Conservation (phyloP, 2,329 filamentous ascomycete genomes). For the Teratosphaeria zuluensis region DNA sequence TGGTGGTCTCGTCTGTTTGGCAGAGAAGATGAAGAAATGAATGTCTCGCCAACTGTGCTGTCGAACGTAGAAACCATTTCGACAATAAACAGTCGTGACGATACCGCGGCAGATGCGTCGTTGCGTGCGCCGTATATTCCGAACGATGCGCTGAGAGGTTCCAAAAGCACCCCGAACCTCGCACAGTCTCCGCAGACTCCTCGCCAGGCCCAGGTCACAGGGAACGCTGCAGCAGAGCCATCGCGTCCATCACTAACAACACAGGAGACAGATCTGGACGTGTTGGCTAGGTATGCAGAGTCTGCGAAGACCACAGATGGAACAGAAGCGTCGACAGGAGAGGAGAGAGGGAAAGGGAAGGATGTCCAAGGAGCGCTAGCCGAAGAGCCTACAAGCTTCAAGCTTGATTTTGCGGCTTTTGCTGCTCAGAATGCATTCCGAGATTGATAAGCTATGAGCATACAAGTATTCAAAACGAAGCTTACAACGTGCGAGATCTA, state of each 20-base stretch:
- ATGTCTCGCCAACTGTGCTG: constrained; percentile 29
- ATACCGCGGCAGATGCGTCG: constrained; percentile 1
- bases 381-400: not conserved
- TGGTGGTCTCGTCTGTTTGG: constrained; percentile 94
- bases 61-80: not conserved
- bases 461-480: too few species aligned
- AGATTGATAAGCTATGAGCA: not conserved
- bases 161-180: constrained; percentile 2
- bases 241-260: constrained; percentile 3
- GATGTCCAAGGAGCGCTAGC: constrained; percentile 24
- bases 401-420: constrained; percentile 13
- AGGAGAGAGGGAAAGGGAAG: constrained; percentile 29
- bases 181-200: not conserved
- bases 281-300: constrained; percentile 5
- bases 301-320: not conserved
- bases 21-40: constrained; percentile 86
- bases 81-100: not conserved
- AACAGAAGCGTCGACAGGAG: not conserved
- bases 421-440: constrained; percentile 12
- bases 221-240: not conserved
- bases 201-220: not conserved
- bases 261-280: constrained; percentile 5
- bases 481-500: too few species aligned
- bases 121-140: not conserved
- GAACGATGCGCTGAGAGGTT: not conserved